Conservation (phyloP, 768 basidiomycete genomes). For the Albatrellus ellisii region DNA sequence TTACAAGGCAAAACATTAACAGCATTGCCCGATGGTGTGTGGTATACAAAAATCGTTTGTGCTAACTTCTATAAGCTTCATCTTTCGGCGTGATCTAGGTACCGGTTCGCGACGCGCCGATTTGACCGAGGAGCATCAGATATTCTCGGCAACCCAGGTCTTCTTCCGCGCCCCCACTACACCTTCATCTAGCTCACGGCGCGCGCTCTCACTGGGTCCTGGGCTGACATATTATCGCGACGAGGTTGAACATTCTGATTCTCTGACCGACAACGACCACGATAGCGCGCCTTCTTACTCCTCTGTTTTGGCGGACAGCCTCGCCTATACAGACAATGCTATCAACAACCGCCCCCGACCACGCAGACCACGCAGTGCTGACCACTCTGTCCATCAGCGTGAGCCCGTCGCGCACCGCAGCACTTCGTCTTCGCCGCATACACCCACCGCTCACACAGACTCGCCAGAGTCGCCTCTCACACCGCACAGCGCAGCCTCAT, state of each 20-base stretch:
- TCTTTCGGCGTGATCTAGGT: conserved; percentile 19
- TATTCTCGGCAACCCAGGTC: conserved; percentile 57
- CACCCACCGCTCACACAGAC: conserved; percentile 1
- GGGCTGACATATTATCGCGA: conserved; percentile 32
- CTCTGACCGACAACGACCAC: conserved; percentile 20
- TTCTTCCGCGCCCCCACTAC: conserved; percentile 52
- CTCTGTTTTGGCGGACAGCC: neutral
- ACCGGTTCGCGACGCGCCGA: conserved; percentile 66
- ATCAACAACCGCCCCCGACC: conserved; percentile 9
- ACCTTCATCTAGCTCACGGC: conserved; percentile 26
- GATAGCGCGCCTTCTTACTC: neutral
- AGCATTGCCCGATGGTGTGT: conserved; percentile 81
- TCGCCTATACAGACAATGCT: neutral
- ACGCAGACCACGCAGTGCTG: conserved; percentile 20
- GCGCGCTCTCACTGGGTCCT: conserved; percentile 35
- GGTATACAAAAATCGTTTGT: too few relatives aligned
- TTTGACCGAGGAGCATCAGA: conserved; percentile 61
- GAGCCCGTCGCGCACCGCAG: conserved; percentile 18
- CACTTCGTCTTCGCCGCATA: conserved; percentile 12
- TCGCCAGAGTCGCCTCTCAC: neutral
- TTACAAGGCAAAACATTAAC: conserved; percentile 59
- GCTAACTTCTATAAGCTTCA: conserved; percentile 4
- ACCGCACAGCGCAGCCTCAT: conserved; percentile 1
- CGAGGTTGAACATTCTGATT: conserved; percentile 23
- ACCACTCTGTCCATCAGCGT: conserved; percentile 20